Evolutionary conservation across 129 eudicot species (phyloP), one percentile per base, ranked within the genome.

Genomic region (Ambrosia trifida): DNA sequence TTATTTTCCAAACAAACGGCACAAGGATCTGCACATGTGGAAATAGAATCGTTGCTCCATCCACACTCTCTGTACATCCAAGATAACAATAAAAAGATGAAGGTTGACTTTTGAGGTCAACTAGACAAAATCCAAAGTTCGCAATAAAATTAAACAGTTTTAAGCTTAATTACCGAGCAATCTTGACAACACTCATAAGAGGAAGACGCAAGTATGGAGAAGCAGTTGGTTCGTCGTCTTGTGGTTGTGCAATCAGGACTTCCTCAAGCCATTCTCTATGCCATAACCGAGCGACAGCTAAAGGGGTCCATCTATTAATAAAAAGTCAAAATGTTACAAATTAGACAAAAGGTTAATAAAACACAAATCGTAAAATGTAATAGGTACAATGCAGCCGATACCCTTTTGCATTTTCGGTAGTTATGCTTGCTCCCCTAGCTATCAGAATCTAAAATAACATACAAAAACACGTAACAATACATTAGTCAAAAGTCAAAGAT

Each of bases 241-340:
- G 83, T 50, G 83, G 83, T 58, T 50, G 74, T 43, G 28, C 79
- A 52, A 72, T 69, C 51, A 91, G 78, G 54, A 91, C 74, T 36
- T 83, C 94, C 81, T 86, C 91, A 0, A 91, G 90, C 69, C 81
- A 78, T 53, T 88, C 96, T 83, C 96, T 82, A 79, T 80, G 83
- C 97, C 96, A 88, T 51, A 89, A 91, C 19, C 85, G 91, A 74
- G 97, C 97, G 54, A 91, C 96, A 66, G 81, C 87, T 85, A 91
- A 79, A 0, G 97, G 89, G 9, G 89, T 88, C 94, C 96, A 91
- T 54, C 97, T 91, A 57, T 64, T n/a, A 38, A 69, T 32, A 24
- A 50, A 28, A 45, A 38, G n/a, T 11, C 32, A 8, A 80, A 75
- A 1, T 0, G 33, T 70, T 51, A 43, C 33, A 58, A 61, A 28